Conservation (phyloP, 768 basidiomycete genomes). For the Trametes gibbosa region DNA sequence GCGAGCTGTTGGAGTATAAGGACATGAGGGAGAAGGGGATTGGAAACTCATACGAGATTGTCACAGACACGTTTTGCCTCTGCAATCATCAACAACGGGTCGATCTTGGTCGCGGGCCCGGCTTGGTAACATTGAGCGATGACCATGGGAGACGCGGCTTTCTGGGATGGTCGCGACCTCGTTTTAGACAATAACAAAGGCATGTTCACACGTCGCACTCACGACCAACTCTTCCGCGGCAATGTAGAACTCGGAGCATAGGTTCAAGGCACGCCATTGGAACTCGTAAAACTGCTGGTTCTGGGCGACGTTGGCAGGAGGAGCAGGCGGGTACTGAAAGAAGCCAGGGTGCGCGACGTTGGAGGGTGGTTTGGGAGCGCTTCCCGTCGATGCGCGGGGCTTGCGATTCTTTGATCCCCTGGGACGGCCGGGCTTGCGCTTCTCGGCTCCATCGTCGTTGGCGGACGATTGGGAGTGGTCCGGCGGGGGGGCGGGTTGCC, state of each 20-base stretch:
- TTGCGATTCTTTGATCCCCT: conserved; percentile 77
- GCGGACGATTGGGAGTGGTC: conserved; percentile 25
- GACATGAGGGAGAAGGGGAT: background rate
- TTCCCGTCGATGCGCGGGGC: conserved; percentile 34
- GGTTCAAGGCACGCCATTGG: conserved; percentile 78
- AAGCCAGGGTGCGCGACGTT: conserved; percentile 34
- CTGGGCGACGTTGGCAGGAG: conserved; percentile 49
- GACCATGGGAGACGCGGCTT: conserved; percentile 63
- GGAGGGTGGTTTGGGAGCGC: conserved; percentile 30
- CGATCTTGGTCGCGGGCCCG: conserved; percentile 65
- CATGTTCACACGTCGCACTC: conserved; percentile 32
- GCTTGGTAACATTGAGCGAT: conserved; percentile 80
- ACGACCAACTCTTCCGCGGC: conserved; percentile 84
- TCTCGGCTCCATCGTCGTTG: conserved; percentile 43
- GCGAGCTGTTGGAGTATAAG: conserved; percentile 48
- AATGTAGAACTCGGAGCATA: conserved; percentile 84
- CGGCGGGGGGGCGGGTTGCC: conserved; percentile 28
- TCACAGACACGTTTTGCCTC: conserved; percentile 82
- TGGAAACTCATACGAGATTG: conserved; percentile 50
- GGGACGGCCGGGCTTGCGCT: conserved; percentile 76
- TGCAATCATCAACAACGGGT: conserved; percentile 68
- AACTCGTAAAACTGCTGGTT: conserved; percentile 84
- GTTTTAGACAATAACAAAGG: conserved; percentile 9
- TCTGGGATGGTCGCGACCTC: conserved; percentile 29
- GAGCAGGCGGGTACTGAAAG: conserved; percentile 44